phyloP scores from a whole-genome alignment of 176 grass and related monocot genomes.

The Elaeis guineensis region DNA sequence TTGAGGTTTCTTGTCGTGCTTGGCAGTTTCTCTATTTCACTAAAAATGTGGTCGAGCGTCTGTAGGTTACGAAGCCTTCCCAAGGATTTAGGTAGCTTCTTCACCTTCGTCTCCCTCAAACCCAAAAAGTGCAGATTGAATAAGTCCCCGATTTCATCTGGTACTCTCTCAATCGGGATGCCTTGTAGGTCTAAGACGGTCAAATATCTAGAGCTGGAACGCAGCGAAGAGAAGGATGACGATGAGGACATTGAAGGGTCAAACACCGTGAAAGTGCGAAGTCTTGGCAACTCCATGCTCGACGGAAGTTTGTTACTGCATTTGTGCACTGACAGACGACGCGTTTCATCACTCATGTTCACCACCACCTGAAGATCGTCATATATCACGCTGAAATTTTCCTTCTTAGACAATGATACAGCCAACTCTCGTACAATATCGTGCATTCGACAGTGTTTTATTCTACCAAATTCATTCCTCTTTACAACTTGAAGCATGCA shows the following conservation, averaged over 20 bases:
- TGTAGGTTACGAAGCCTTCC: conserved; percentile 11
- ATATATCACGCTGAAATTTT: conserved; percentile 21
- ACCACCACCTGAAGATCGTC: neutral
- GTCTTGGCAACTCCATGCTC: neutral
- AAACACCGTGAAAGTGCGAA: conserved; percentile 23
- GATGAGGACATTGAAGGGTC: conserved; percentile 4
- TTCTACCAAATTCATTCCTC: conserved; percentile 21
- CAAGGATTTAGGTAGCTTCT: conserved; percentile 16
- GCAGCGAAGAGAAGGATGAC: neutral
- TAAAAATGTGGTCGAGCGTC: neutral
- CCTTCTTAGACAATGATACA: conserved; percentile 22
- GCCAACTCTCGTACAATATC: conserved; percentile 39
- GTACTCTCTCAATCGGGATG: conserved; percentile 2
- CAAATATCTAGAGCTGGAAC: conserved; percentile 12
- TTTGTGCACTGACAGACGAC: conserved; percentile 20
- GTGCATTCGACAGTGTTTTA: conserved; percentile 26
- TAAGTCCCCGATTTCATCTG: conserved; percentile 17
- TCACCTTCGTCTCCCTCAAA: conserved; percentile 25
- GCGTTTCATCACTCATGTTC: neutral
- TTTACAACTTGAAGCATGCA: conserved; percentile 31
- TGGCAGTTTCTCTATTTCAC: conserved; percentile 10
- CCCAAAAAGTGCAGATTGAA: conserved; percentile 34
- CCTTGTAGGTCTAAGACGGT: conserved; percentile 15
- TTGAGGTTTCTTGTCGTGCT: conserved; percentile 3
- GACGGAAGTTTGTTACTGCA: neutral